phyloP scores from a whole-genome alignment of 179 eudicot species.

The Drosera spatulata region DNA sequence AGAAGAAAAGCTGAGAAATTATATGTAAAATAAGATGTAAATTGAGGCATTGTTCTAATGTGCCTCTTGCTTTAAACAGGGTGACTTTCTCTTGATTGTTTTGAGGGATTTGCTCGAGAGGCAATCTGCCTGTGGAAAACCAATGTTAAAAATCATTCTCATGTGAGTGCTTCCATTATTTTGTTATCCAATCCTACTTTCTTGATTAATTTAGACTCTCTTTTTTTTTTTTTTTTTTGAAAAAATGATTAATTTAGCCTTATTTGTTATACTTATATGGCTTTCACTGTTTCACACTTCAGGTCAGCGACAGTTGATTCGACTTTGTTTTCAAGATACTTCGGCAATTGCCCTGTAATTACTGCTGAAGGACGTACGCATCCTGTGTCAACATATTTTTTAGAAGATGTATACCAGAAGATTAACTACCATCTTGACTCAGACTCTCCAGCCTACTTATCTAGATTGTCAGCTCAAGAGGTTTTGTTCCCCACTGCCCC shows the following conservation, averaged over 20 bases:
- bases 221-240: slow-evolving; percentile 4
- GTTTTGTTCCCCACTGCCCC: slow-evolving; percentile 5
- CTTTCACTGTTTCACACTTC: slow-evolving; percentile 9
- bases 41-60: neutral
- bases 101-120: slow-evolving; percentile 78
- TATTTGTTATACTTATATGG: too few relatives aligned
- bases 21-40: too few relatives aligned
- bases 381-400: slow-evolving; percentile 77
- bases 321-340: slow-evolving; percentile 74
- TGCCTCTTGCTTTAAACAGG: slow-evolving; percentile 34
- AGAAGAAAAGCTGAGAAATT: too few relatives aligned
- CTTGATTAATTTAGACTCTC: neutral
- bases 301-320: slow-evolving; percentile 99
- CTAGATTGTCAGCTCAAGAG: slow-evolving; percentile 31
- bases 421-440: slow-evolving; percentile 68
- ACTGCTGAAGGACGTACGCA: slow-evolving; percentile 94
- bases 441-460: slow-evolving; percentile 80
- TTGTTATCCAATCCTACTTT: slow-evolving; percentile 6
- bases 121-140: slow-evolving; percentile 44
- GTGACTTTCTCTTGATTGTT: slow-evolving; percentile 82
- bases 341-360: slow-evolving; percentile 81
- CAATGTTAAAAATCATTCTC: slow-evolving; percentile 74
- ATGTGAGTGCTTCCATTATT: slow-evolving; percentile 33
- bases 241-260: neutral
- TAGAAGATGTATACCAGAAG: slow-evolving; percentile 79